A percentile compares a stretch with the other conserved stretches of the same genome.
phyloP scores from a whole-genome alignment of 176 grass and related monocot species.

The Rhynchospora pubera region DNA sequence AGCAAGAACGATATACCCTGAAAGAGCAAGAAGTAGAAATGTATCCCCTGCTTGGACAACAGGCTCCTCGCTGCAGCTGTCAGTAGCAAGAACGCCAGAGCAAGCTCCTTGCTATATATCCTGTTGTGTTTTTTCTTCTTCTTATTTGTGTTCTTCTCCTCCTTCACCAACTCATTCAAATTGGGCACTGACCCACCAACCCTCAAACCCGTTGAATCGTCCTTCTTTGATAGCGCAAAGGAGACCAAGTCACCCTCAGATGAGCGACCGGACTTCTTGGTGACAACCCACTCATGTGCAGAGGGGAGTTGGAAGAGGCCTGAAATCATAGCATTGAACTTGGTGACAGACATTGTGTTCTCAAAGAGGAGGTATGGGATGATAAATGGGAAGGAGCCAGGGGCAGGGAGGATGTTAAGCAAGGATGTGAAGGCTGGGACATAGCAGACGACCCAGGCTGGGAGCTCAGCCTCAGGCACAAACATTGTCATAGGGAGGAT shows the following conservation, averaged over 20 bases:
- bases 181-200: constrained; percentile 44
- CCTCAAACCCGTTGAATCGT: constrained; percentile 35
- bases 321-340: constrained; percentile 98
- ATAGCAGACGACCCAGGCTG: constrained; percentile 94
- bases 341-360: constrained; percentile 99
- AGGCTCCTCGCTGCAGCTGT: constrained; percentile 80
- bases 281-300: constrained; percentile 94
- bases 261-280: constrained; percentile 88
- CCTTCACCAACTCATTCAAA: constrained; percentile 40
- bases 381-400: constrained; percentile 81
- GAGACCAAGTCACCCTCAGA: constrained; percentile 79
- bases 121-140: constrained; percentile 94
- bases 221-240: constrained; percentile 36
- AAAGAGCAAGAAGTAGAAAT: constrained; percentile 99
- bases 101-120: constrained; percentile 95
- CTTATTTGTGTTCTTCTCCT: constrained; percentile 28
- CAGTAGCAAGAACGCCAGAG: constrained; percentile 66
- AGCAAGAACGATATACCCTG: constrained; percentile 94
- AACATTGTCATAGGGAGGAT: constrained; percentile 99
- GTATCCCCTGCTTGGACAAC: constrained; percentile 91
- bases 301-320: constrained; percentile 91
- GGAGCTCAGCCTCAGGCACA: constrained; percentile 93
- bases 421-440: constrained; percentile 74
- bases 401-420: constrained; percentile 83
- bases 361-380: constrained; percentile 96